Evolutionary conservation across 2,329 filamentous ascomycete species (phyloP).

Genomic region (Ceratocystis cubensis): DNA sequence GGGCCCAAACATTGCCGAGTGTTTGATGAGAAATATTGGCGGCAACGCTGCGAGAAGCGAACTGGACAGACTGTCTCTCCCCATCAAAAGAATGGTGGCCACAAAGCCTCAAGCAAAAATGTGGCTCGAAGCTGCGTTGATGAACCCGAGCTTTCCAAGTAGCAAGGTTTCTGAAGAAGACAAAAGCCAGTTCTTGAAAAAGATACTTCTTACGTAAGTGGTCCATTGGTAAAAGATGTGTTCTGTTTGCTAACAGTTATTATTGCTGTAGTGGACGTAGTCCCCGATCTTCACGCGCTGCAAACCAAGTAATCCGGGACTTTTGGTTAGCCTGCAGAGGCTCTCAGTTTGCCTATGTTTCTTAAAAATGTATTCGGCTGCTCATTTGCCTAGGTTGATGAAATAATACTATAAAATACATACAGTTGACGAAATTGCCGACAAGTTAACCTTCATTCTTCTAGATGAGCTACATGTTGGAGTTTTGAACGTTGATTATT

Average conservation of each 20-base stretch:
- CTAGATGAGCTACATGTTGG: too few relatives aligned
- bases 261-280: slow-evolving; percentile 42
- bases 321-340: slow-evolving; percentile 61
- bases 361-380: neutral
- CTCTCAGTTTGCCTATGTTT: slow-evolving; percentile 38
- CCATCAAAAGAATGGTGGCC: slow-evolving; percentile 54
- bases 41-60: slow-evolving; percentile 59
- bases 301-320: slow-evolving; percentile 55
- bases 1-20: slow-evolving; percentile 47
- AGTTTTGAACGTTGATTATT: too few relatives aligned
- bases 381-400: neutral
- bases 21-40: slow-evolving; percentile 52
- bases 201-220: slow-evolving; percentile 37
- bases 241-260: neutral
- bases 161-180: slow-evolving; percentile 46
- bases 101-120: slow-evolving; percentile 42
- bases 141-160: slow-evolving; percentile 44
- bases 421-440: too few relatives aligned
- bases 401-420: too few relatives aligned
- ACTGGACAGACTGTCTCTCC: slow-evolving; percentile 57
- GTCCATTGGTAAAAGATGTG: neutral
- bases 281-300: slow-evolving; percentile 50
- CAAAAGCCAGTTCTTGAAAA: slow-evolving; percentile 53
- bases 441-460: too few relatives aligned
- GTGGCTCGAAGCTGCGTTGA: slow-evolving; percentile 52